These are phyloP conservation scores for Phaffia rhodozyma DNA, from an alignment of 1,284 basidiomycete species.

Conservation along the genomic window DNA sequence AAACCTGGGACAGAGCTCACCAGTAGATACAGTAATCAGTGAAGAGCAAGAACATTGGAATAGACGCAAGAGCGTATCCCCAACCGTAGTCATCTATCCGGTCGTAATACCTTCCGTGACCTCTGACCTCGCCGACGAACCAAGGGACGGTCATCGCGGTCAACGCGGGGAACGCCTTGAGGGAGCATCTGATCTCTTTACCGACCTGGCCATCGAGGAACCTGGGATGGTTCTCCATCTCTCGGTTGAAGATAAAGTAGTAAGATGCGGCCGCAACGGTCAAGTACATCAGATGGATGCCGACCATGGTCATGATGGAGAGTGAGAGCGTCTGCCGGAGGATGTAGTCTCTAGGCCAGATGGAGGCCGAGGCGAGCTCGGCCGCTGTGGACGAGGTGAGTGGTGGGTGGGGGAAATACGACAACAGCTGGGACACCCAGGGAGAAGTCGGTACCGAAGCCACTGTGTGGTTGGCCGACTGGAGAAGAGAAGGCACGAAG, in stretches of 20 bases:
- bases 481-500: constrained; percentile 30
- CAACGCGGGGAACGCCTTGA: constrained; percentile 71
- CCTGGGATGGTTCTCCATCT: constrained; percentile 89
- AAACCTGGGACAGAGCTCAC: constrained; percentile 25
- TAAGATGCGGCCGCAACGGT: constrained; percentile 74
- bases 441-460: constrained; percentile 20
- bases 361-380: constrained; percentile 38
- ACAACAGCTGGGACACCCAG: constrained; percentile 20
- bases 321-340: constrained; percentile 70
- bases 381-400: constrained; percentile 20
- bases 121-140: constrained; percentile 86
- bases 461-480: constrained; percentile 31
- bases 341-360: constrained; percentile 68
- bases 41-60: constrained; percentile 64
- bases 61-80: constrained; percentile 32
- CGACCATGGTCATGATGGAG: constrained; percentile 58
- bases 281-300: constrained; percentile 76
- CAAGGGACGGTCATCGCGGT: constrained; percentile 76
- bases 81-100: constrained; percentile 56
- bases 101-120: constrained; percentile 69
- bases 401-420: constrained; percentile 17
- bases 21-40: constrained; percentile 90
- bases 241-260: constrained; percentile 80
- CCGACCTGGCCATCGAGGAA: constrained; percentile 76
- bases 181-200: constrained; percentile 65